phyloP scores from a whole-genome alignment of 768 basidiomycete species.

The Lactarius evosmus region DNA sequence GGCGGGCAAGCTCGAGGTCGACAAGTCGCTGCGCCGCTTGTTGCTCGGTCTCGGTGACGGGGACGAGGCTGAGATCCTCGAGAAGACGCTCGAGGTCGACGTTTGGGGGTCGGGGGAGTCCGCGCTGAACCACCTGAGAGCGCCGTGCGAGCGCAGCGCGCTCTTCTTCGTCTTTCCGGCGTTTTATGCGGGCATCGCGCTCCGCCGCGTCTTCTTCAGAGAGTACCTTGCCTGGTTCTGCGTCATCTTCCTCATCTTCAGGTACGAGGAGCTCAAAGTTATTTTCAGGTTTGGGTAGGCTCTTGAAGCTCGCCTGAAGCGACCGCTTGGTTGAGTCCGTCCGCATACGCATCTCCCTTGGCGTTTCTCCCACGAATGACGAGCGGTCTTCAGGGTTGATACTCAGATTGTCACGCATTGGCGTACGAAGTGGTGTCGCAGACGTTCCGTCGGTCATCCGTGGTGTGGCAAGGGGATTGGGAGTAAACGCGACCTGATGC shows the following conservation, averaged over 20 bases:
- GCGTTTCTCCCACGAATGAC: conserved; percentile 59
- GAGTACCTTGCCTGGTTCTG: conserved; percentile 37
- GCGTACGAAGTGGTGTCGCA: conserved; percentile 89
- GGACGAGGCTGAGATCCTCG: conserved; percentile 51
- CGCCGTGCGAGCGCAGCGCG: conserved; percentile 75
- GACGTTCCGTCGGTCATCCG: conserved; percentile 41
- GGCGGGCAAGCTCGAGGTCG: conserved; percentile 69
- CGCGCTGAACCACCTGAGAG: conserved; percentile 75
- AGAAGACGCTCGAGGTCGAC: conserved; percentile 70
- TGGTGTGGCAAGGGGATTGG: conserved; percentile 93
- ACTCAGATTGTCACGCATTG: conserved; percentile 84
- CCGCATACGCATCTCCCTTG: conserved; percentile 68
- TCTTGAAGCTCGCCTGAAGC: conserved; percentile 77
- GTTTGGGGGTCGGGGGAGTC: conserved; percentile 81
- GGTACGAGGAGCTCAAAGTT: conserved; percentile 94
- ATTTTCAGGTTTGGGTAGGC: conserved; percentile 89
- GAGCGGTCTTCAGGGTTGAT: conserved; percentile 75
- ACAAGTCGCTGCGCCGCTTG: conserved; percentile 57
- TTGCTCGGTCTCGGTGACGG: conserved; percentile 35
- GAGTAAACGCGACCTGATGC: conserved; percentile 86
- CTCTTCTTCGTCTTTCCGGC: conserved; percentile 72
- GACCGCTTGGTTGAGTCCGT: conserved; percentile 65
- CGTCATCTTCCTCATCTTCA: conserved; percentile 63
- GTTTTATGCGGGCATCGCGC: conserved; percentile 71
- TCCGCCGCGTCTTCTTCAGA: conserved; percentile 90